phyloP scores from a whole-genome alignment of 805 yeast genomes.

The Wickerhamomyces bisporus region DNA sequence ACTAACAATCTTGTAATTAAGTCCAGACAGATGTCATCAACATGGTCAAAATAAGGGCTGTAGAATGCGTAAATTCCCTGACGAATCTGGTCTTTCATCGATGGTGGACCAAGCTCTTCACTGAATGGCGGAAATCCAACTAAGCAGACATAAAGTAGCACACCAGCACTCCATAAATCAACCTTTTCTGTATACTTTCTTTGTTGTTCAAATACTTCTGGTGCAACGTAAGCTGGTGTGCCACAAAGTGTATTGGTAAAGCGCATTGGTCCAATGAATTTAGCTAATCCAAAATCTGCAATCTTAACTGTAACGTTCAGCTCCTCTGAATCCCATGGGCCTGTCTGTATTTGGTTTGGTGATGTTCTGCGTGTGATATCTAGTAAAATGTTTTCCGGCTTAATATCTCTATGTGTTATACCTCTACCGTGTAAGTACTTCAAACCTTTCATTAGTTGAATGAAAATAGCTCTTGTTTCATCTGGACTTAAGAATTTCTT shows the following conservation, averaged over 20 bases:
- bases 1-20: conserved; percentile 57
- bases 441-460: conserved; percentile 61
- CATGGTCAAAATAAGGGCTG: conserved; percentile 75
- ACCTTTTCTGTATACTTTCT: conserved; percentile 64
- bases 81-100: conserved; percentile 69
- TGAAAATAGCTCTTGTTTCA: conserved; percentile 59
- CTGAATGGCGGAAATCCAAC: conserved; percentile 87
- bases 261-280: conserved; percentile 59
- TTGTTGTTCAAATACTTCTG: conserved; percentile 55
- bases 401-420: conserved; percentile 73
- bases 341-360: conserved; percentile 24
- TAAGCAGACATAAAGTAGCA: conserved; percentile 67
- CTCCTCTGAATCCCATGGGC: conserved; percentile 48
- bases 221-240: conserved; percentile 85
- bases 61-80: conserved; percentile 67
- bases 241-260: conserved; percentile 80
- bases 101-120: conserved; percentile 76
- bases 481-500: conserved; percentile 57
- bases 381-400: conserved; percentile 67
- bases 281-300: conserved; percentile 74
- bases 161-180: conserved; percentile 83
- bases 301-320: conserved; percentile 63
- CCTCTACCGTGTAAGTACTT: conserved; percentile 62
- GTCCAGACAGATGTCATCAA: conserved; percentile 60
- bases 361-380: conserved; percentile 41